These are phyloP conservation scores for Ceriops decandra DNA, from an alignment of 345 rosid species.

Conservation along the genomic window DNA sequence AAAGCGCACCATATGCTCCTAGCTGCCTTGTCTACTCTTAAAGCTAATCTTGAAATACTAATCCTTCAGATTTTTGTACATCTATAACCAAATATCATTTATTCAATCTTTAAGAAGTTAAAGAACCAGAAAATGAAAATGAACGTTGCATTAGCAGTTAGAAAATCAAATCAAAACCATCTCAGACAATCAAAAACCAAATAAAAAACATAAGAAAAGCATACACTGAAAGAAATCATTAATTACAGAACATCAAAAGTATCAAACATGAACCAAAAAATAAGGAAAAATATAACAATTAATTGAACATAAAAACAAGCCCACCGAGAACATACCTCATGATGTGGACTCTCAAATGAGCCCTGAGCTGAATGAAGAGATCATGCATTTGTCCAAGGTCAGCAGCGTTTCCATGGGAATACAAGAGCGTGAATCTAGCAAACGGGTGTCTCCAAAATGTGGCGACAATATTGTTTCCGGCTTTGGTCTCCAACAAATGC, in stretches of 20 bases:
- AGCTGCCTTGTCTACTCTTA: no score
- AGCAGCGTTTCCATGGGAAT: constrained; percentile 97
- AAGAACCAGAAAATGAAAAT: no score
- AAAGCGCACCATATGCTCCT: not conserved
- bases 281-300: not conserved
- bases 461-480: constrained; percentile 76
- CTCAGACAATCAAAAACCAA: not conserved
- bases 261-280: not conserved
- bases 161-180: not conserved
- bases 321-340: constrained; percentile 53
- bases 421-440: constrained; percentile 81
- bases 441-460: constrained; percentile 91
- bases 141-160: not conserved
- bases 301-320: not conserved
- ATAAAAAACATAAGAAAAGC: not conserved
- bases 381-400: constrained; percentile 96
- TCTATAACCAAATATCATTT: not conserved
- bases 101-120: not conserved
- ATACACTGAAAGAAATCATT: not conserved
- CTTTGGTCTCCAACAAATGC: constrained; percentile 69
- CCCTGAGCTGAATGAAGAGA: constrained; percentile 91
- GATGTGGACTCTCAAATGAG: constrained; percentile 87
- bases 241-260: not conserved
- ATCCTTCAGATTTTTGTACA: not conserved
- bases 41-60: not conserved